phyloP scores from a whole-genome alignment of 768 basidiomycete species.

The Leccinum barrowsii region DNA sequence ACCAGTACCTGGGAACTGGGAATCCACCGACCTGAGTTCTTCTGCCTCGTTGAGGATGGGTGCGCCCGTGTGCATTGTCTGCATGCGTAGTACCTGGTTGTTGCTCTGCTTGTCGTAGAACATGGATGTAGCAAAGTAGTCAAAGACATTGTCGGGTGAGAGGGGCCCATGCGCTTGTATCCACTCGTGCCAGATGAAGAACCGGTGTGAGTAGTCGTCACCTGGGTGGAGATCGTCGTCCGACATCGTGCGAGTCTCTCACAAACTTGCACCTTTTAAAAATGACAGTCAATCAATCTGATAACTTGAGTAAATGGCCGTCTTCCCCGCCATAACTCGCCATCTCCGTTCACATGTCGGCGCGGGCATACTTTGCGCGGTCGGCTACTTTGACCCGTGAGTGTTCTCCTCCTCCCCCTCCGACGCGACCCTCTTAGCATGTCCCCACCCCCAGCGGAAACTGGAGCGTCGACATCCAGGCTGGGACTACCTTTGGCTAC shows the following conservation, averaged over 20 bases:
- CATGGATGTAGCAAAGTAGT: constrained; percentile 88
- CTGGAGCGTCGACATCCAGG: constrained; percentile 44
- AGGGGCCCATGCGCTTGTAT: constrained; percentile 82
- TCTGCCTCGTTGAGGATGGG: constrained; percentile 77
- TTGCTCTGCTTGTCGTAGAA: constrained; percentile 95
- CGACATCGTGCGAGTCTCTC: constrained; percentile 31
- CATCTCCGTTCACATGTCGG: constrained; percentile 36
- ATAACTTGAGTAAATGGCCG: not conserved
- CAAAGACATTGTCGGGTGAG: constrained; percentile 74
- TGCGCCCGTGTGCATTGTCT: constrained; percentile 82
- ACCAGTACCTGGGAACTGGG: not conserved
- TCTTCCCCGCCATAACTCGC: constrained; percentile 13
- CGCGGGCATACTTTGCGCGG: constrained; percentile 37
- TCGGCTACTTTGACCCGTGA: constrained; percentile 37
- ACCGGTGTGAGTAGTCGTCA: constrained; percentile 78
- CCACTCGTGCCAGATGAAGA: constrained; percentile 93
- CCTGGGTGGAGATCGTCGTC: constrained; percentile 70
- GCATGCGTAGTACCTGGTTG: constrained; percentile 91
- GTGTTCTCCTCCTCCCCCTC: not conserved
- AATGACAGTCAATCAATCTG: not conserved
- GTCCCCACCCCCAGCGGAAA: constrained; percentile 28
- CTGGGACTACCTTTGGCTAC: constrained; percentile 43
- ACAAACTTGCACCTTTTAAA: not conserved
- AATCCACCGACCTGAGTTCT: constrained; percentile 58
- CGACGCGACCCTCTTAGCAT: not conserved